Conservation (phyloP, 1,284 basidiomycete genomes). For the Marasmius sp. region DNA sequence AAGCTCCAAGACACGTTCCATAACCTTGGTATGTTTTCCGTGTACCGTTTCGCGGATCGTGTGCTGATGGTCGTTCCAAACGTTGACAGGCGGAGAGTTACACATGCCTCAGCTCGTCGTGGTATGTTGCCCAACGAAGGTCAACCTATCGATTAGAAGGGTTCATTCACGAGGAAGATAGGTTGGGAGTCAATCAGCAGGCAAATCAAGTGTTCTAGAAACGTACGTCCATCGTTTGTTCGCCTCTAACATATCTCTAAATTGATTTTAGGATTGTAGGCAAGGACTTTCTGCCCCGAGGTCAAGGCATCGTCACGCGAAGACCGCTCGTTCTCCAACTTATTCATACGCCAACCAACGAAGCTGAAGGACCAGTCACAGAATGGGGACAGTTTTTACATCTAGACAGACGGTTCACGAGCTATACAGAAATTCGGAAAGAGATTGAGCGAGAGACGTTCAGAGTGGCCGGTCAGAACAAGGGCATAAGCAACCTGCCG, state of each 20-base stretch:
- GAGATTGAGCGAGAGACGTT: constrained; percentile 99
- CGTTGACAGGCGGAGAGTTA: constrained; percentile 69
- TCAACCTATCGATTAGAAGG: not conserved
- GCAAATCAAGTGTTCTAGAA: constrained; percentile 85
- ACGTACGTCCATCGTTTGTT: constrained; percentile 45
- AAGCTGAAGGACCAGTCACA: constrained; percentile 37
- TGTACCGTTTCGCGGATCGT: not conserved
- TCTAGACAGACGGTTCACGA: constrained; percentile 93
- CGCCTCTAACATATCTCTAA: constrained; percentile 7
- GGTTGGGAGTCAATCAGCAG: constrained; percentile 86
- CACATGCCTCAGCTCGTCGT: constrained; percentile 86
- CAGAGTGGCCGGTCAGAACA: constrained; percentile 97
- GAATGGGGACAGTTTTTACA: constrained; percentile 99
- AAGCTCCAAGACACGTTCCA: constrained; percentile 89
- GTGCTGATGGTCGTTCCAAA: constrained; percentile 10
- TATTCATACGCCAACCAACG: constrained; percentile 75
- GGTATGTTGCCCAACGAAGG: constrained; percentile 41
- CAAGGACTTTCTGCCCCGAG: constrained; percentile 93
- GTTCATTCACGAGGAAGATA: constrained; percentile 27
- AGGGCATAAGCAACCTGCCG: constrained; percentile 94
- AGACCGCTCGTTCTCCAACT: constrained; percentile 94
- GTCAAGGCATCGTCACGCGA: constrained; percentile 93
- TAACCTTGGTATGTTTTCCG: constrained; percentile 64
- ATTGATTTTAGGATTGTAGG: constrained; percentile 77
- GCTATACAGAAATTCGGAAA: constrained; percentile 90